Evolutionary conservation across 495 filamentous ascomycete species (phyloP).

Genomic region (Glarea lozoyensis): DNA sequence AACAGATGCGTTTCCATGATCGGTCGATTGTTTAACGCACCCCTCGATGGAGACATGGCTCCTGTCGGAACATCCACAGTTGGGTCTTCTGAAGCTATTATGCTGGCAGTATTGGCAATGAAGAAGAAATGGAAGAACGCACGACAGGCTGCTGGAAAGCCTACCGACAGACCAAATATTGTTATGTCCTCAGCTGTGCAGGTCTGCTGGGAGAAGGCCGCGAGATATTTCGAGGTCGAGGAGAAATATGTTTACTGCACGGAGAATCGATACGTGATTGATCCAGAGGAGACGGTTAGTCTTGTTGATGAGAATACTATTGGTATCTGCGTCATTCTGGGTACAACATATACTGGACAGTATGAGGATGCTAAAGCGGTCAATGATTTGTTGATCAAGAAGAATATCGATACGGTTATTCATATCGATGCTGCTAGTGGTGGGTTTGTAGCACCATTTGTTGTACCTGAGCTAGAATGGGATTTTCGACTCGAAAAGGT

Average conservation of each 20-base stretch:
- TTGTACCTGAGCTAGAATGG: slow-evolving; percentile 72
- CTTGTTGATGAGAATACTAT: slow-evolving; percentile 95
- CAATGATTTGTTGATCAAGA: slow-evolving; percentile 70
- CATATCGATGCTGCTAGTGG: slow-evolving; percentile 88
- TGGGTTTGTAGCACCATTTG: slow-evolving; percentile 85
- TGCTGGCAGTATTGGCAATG: slow-evolving; percentile 85
- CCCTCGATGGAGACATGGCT: slow-evolving; percentile 38
- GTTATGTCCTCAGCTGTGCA: slow-evolving; percentile 90
- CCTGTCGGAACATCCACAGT: slow-evolving; percentile 80
- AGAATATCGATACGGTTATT: slow-evolving; percentile 67
- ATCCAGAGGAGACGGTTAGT: slow-evolving; percentile 71
- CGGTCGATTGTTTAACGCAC: slow-evolving; percentile 75
- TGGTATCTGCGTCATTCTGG: slow-evolving; percentile 82
- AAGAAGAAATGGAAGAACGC: slow-evolving; percentile 90
- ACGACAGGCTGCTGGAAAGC: slow-evolving; percentile 68
- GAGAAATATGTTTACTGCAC: slow-evolving; percentile 86
- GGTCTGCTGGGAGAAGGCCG: slow-evolving; percentile 94
- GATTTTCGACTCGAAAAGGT: slow-evolving; percentile 83
- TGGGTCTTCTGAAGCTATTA: slow-evolving; percentile 83
- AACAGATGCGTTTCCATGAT: slow-evolving; percentile 93
- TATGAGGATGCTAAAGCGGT: slow-evolving; percentile 88
- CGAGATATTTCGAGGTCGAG: slow-evolving; percentile 90
- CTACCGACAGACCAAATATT: slow-evolving; percentile 70
- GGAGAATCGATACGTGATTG: slow-evolving; percentile 71
- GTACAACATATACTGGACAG: slow-evolving; percentile 91